A percentile compares a stretch with the other conserved stretches of the same genome.
Evolutionary conservation across 805 yeast species (phyloP).

Genomic region (Candida michaelii): DNA sequence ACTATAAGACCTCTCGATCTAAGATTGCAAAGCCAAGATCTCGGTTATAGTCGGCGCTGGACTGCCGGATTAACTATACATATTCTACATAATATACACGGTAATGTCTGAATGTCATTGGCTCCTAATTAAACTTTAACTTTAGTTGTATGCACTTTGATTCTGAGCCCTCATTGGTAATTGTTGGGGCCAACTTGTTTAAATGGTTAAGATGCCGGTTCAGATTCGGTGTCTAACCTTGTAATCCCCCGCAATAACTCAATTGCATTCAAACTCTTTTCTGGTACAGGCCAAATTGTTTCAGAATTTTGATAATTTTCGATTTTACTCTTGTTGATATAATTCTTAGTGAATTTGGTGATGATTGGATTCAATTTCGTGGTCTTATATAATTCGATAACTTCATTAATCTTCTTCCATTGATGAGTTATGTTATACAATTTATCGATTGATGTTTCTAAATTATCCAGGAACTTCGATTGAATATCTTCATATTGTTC

Average conservation of each 20-base stretch:
- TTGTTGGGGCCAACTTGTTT: too few relatives aligned
- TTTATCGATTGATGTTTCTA: constrained; percentile 37
- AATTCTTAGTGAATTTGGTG: constrained; percentile 21
- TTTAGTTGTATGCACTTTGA: too few relatives aligned
- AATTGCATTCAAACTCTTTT: constrained; percentile 15
- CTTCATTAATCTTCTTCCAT: constrained; percentile 23
- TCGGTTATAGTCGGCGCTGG: too few relatives aligned
- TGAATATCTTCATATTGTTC: constrained; percentile 8
- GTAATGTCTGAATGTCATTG: too few relatives aligned
- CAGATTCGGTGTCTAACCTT: constrained; percentile 13
- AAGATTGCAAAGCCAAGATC: too few relatives aligned
- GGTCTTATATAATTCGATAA: constrained; percentile 21
- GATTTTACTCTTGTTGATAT: constrained; percentile 19
- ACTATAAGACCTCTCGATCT: too few relatives aligned
- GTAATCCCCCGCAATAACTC: constrained; percentile 25
- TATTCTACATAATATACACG: too few relatives aligned
- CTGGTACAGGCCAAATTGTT: constrained; percentile 21
- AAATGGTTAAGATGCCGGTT: background rate
- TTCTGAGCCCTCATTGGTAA: too few relatives aligned
- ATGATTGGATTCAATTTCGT: constrained; percentile 19
- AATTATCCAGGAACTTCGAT: constrained; percentile 17
- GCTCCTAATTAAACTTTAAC: too few relatives aligned
- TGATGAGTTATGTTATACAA: constrained; percentile 33
- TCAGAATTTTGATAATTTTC: constrained; percentile 12
- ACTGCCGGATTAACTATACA: too few relatives aligned